Evolutionary conservation across 306 rosid species (phyloP), one percentile per base, ranked within the genome.

Genomic region (Gillenia trifoliata): DNA sequence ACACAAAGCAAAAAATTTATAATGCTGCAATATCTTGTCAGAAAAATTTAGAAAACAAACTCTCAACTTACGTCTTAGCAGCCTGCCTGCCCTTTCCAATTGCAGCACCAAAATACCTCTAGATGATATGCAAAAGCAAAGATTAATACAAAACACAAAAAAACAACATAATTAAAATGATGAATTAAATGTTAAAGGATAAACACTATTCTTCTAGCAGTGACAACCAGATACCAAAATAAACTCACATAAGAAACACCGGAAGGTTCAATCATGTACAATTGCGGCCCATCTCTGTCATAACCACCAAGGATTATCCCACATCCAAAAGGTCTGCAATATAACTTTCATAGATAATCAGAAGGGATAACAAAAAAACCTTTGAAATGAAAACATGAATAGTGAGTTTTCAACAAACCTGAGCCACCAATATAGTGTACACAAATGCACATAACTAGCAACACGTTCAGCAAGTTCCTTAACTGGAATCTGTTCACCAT

Each of bases 361-460:
- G 81, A 69, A 29, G 36, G 62, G 16, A 78, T 64, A 5, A n/a
- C n/a, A 45, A 75, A 72, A 64, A 23, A 75, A 70, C 78, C 80
- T 70, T 59, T 78, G 66, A 77, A 79, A 65, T 71, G 41, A 66
- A 12, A 67, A 38, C 33, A 73, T 59, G 40, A 56, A 31, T 33
- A 9, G 56, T 29, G 22, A 67, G 49, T 66, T 76, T 26, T 74
- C 61, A 67, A 63, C 84, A 64, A 59, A 93, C 98, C 98, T 90
- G 84, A 94, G 96, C 99, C 97, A 94, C 99, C 99, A 94, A 74
- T 94, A 94, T 56, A 94, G 86, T 1, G 97, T 94, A 79, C 99
- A 94, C 55, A 94, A 91, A 83, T 94, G 99, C 84, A 94, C 99
- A 79, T 94, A 94, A 78, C 97, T 94, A 75, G 96, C 96, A 77